Evolutionary conservation across 192 early-diverging fungal genomes (phyloP).

Genomic region (Backusella parvicylindrica): DNA sequence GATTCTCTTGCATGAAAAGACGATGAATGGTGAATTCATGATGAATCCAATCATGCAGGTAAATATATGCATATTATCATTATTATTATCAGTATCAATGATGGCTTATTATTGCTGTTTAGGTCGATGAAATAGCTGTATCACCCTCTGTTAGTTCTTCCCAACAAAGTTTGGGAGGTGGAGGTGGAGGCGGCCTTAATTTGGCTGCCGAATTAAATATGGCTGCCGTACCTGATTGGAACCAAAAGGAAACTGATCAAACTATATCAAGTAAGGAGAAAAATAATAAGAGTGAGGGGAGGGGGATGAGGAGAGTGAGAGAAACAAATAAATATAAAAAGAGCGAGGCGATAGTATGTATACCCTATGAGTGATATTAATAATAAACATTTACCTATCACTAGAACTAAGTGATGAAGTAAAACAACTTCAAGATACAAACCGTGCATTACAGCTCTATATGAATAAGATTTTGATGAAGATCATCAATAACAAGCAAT

Average conservation of each 20-base stretch:
- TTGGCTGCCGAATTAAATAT: neutral
- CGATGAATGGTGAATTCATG: constrained; percentile 76
- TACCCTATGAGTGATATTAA: neutral
- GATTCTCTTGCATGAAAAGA: constrained; percentile 73
- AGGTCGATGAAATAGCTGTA: neutral
- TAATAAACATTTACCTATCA: neutral
- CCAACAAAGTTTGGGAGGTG: constrained; percentile 30
- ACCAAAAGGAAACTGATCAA: constrained; percentile 10
- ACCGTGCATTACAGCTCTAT: constrained; percentile 68
- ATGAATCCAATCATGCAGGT: constrained; percentile 53
- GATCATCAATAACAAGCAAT: constrained; percentile 60
- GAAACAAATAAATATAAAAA: neutral
- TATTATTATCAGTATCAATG: neutral
- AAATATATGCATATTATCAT: constrained; percentile 6
- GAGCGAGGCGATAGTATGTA: neutral
- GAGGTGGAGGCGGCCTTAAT: neutral
- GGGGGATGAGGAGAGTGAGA: neutral
- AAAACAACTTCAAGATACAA: constrained; percentile 59
- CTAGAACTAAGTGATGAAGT: constrained; percentile 55
- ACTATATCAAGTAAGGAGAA: constrained; percentile 22
- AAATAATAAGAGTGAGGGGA: neutral
- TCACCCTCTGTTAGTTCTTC: neutral
- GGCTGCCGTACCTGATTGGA: neutral
- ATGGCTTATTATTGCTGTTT: neutral
- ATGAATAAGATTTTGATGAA: constrained; percentile 75